Evolutionary conservation across 768 basidiomycete genomes (phyloP), one percentile per base, ranked within the genome.

Genomic region (Pleurotus citrinopileatus): DNA sequence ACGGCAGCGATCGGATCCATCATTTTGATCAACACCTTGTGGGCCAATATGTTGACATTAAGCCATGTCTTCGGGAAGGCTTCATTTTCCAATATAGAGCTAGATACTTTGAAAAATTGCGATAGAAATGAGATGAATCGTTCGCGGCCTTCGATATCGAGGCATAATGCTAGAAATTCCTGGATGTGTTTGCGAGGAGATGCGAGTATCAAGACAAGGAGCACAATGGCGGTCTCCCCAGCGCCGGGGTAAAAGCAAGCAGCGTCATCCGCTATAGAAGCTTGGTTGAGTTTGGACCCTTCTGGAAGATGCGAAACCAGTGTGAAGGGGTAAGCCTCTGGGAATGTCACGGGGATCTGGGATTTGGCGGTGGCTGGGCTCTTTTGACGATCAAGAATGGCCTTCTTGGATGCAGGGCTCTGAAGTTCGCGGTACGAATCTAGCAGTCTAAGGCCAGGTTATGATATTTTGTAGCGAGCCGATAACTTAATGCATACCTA

Each of bases 31-130:
- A 96, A 69, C 29, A 92, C 88, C 54, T 87, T 89, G 70, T 96
- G 94, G 0, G 91, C 86, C 57, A 97, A 73, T 40, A 95, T 84
- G 60, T 89, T 91, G 61, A 95, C 82, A 58, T 95, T 97, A 58
- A 98, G 76, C 96, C 96, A 98, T 29, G 84, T 84, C 59, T 77
- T 80, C 0, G 94, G 94, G 76, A 92, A 98, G 0, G 94, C 90
- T 27, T 95, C 87, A 61, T 90, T 90, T 55, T 85, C 80, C 54
- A 98, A 71, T 52, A 97, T 91, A 9, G 91, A 94, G 3, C 74
- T 77, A 2, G 83, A 83, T 34, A 94, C 87, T 53, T 79, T 84
- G 78, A 97, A 95, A 59, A 94, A 84, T 53, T 87, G 83, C 4
- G 79, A 80, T 10, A 98, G 74, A 3, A 93, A 75, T 2, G 71